Percentiles rank a stretch among this genome's conserved stretches.
Evolutionary conservation across 2,329 filamentous ascomycete species (phyloP).

Genomic region (Penicillium verrucosum): DNA sequence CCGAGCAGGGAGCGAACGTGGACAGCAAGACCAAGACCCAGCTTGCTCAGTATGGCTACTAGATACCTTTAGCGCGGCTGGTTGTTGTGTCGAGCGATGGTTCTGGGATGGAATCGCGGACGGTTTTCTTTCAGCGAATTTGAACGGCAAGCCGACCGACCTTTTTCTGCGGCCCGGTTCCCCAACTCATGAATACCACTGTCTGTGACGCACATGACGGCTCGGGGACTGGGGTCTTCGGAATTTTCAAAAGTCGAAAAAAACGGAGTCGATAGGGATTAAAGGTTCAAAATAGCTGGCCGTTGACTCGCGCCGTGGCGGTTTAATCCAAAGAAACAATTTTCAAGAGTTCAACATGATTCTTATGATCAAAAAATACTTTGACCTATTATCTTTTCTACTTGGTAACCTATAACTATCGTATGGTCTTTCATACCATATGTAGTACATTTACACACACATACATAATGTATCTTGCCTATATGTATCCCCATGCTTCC

Average conservation of each 20-base stretch:
- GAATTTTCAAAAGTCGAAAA: constrained; percentile 32
- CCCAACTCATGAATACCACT: constrained; percentile 37
- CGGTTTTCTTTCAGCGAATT: constrained; percentile 41
- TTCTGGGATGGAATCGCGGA: constrained; percentile 41
- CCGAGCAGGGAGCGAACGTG: constrained; percentile 86
- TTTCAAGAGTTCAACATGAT: constrained; percentile 38
- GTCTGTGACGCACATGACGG: constrained; percentile 37
- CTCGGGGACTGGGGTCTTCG: constrained; percentile 31
- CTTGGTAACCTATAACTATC: not conserved
- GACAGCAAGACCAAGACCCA: constrained; percentile 83
- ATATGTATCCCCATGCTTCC: not conserved
- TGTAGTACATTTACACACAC: too few species aligned
- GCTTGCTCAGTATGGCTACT: constrained; percentile 90
- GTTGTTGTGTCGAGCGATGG: constrained; percentile 42
- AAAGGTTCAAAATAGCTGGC: constrained; percentile 43
- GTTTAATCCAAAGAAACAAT: constrained; percentile 43
- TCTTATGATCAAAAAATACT: constrained; percentile 27
- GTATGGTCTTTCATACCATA: not conserved
- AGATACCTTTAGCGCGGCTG: constrained; percentile 48
- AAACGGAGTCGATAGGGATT: constrained; percentile 42
- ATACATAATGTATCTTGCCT: not conserved
- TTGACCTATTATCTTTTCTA: constrained; percentile 19
- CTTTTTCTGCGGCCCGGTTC: constrained; percentile 30
- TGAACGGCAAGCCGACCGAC: constrained; percentile 42
- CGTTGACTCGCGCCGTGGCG: constrained; percentile 42